A percentile compares a stretch with the other conserved stretches of the same genome.
Conservation (phyloP, 345 rosid species). For the Salix brachista region DNA sequence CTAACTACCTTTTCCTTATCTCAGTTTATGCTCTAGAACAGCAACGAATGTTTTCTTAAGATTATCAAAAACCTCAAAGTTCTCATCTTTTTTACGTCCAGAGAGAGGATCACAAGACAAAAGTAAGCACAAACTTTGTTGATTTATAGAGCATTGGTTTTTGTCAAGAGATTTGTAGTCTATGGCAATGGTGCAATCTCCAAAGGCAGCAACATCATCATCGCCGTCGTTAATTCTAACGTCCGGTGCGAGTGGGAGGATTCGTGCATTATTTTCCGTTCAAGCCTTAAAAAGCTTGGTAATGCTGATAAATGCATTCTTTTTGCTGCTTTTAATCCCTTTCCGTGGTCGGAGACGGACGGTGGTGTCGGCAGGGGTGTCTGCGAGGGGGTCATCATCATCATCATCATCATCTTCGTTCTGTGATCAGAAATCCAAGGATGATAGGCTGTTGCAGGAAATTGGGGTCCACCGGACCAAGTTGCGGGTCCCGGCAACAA, state of each 20-base stretch:
- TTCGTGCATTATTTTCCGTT: constrained; percentile 57
- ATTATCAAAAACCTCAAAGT: not conserved
- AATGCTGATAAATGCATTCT: constrained; percentile 38
- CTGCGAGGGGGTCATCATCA: not conserved
- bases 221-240: constrained; percentile 56
- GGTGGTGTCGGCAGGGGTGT: not conserved
- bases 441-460: constrained; percentile 31
- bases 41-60: not conserved
- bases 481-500: constrained; percentile 45
- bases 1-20: not conserved
- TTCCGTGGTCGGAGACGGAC: constrained; percentile 40
- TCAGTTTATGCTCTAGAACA: not conserved
- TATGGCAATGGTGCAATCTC: constrained; percentile 35
- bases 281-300: constrained; percentile 43
- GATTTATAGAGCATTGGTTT: not conserved
- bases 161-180: not conserved
- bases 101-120: not conserved
- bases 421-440: constrained; percentile 31
- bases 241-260: constrained; percentile 82
- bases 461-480: constrained; percentile 19
- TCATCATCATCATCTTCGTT: not conserved
- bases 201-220: constrained; percentile 13
- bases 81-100: not conserved
- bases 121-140: not conserved
- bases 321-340: constrained; percentile 51